Evolutionary conservation across 164 flowering plant genomes (phyloP).

Genomic region (Magnolia officinalis): DNA sequence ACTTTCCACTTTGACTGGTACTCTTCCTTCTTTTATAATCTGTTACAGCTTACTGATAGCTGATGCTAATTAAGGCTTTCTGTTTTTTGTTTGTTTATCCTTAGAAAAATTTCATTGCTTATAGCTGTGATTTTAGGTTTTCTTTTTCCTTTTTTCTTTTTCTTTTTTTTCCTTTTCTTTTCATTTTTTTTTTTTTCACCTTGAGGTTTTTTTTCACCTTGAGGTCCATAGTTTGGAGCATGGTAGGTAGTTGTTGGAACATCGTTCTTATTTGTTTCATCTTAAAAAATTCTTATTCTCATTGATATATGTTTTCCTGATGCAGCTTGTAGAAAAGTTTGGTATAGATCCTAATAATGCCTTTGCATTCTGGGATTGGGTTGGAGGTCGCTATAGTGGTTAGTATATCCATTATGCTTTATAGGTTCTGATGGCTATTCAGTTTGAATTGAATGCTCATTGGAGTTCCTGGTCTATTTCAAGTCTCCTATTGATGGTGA

Average conservation of each 20-base stretch:
- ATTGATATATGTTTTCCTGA: constrained; percentile 1
- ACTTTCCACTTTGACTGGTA: no score
- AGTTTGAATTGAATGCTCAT: background rate
- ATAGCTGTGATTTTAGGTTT: no score
- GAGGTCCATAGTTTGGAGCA: background rate
- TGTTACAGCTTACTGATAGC: no score
- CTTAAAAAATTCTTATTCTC: background rate
- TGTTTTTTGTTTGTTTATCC: no score
- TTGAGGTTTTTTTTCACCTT: background rate
- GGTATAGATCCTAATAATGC: constrained; percentile 97
- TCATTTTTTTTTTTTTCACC: background rate
- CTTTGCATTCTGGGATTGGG: constrained; percentile 98
- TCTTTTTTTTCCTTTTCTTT: background rate
- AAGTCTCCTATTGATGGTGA: constrained; percentile 6
- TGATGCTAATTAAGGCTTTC: no score
- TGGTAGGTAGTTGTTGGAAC: background rate
- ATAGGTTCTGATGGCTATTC: background rate
- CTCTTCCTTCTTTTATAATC: no score
- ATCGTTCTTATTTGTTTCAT: no score
- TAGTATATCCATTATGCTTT: constrained; percentile 14
- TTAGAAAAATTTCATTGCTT: no score
- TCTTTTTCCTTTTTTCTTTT: background rate
- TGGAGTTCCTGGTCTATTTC: constrained; percentile 3
- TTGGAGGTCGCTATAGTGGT: constrained; percentile 98
- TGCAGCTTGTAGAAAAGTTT: constrained; percentile 86